Evolutionary conservation across 306 rosid genomes (phyloP).

Genomic region (Alnus rubra): DNA sequence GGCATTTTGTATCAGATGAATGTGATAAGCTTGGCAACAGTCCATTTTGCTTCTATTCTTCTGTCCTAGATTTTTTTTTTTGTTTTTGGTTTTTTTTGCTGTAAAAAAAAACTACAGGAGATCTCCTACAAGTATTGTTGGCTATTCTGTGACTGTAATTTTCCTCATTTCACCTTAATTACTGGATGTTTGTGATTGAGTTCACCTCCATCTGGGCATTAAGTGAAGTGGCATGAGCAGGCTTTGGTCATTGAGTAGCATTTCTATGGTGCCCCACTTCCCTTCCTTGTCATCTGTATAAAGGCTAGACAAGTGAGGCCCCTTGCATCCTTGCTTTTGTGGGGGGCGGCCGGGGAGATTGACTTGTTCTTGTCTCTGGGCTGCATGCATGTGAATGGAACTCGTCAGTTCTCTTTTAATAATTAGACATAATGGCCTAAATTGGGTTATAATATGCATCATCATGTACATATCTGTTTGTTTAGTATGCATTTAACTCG

Average conservation of each 20-base stretch:
- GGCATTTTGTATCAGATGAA: constrained; percentile 11
- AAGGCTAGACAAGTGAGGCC: not conserved
- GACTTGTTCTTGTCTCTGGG: not conserved
- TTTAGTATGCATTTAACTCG: not conserved
- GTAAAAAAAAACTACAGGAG: too few species aligned
- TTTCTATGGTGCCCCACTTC: not conserved
- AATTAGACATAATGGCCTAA: not conserved
- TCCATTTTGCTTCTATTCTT: constrained; percentile 20
- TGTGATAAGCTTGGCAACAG: not conserved
- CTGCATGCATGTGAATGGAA: constrained; percentile 1
- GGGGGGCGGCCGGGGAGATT: not conserved
- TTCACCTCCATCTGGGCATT: not conserved
- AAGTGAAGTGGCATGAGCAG: not conserved
- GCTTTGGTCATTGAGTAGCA: not conserved
- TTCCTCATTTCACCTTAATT: not conserved
- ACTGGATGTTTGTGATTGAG: not conserved
- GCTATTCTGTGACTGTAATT: not conserved
- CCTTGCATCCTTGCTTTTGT: not conserved
- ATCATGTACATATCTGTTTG: not conserved
- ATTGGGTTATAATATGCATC: not conserved
- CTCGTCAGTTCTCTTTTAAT: not conserved
- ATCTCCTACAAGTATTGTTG: not conserved
- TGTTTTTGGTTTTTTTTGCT: too few species aligned
- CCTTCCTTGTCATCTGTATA: not conserved
- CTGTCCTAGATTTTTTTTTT: not conserved